Evolutionary conservation across 2,329 filamentous ascomycete species (phyloP).

Genomic region (Chlorencoelia australis): DNA sequence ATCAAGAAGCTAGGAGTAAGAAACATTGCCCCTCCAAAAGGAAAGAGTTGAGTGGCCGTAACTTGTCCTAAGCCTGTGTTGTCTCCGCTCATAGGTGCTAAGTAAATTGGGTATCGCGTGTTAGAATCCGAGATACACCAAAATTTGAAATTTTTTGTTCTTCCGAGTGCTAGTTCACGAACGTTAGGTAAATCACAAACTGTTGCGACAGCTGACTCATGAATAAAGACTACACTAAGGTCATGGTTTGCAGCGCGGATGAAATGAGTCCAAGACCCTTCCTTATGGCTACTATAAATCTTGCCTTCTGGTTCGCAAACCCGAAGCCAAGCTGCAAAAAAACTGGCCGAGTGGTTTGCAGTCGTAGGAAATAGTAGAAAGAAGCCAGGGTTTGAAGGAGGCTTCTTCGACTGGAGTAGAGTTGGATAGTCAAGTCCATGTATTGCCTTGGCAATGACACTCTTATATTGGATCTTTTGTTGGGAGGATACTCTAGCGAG

Average conservation of each 20-base stretch:
- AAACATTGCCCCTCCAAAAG: conserved; percentile 35
- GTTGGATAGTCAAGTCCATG: conserved; percentile 16
- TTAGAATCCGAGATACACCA: conserved; percentile 22
- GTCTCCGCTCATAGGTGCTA: neutral
- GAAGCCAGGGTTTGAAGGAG: conserved; percentile 27
- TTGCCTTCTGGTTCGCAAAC: conserved; percentile 31
- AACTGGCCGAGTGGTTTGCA: conserved; percentile 26
- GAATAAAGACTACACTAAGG: conserved; percentile 19
- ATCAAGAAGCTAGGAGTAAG: conserved; percentile 41
- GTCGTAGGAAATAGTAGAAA: conserved; percentile 40
- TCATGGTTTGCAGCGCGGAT: conserved; percentile 16
- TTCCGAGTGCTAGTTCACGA: neutral
- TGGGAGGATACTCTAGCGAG: neutral
- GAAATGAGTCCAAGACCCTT: conserved; percentile 41
- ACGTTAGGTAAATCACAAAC: conserved; percentile 16
- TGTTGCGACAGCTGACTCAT: conserved; percentile 16
- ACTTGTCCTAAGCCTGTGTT: conserved; percentile 27
- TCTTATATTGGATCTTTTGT: conserved; percentile 2
- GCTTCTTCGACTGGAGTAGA: conserved; percentile 9
- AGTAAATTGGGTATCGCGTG: conserved; percentile 19
- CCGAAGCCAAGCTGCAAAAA: conserved; percentile 38
- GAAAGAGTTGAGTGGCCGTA: conserved; percentile 34
- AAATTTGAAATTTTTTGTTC: conserved; percentile 10
- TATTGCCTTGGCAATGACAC: conserved; percentile 7
- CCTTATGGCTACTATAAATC: conserved; percentile 32